phyloP scores from a whole-genome alignment of 805 yeast genomes.

The Schwanniomyces pseudopolymorphus region DNA sequence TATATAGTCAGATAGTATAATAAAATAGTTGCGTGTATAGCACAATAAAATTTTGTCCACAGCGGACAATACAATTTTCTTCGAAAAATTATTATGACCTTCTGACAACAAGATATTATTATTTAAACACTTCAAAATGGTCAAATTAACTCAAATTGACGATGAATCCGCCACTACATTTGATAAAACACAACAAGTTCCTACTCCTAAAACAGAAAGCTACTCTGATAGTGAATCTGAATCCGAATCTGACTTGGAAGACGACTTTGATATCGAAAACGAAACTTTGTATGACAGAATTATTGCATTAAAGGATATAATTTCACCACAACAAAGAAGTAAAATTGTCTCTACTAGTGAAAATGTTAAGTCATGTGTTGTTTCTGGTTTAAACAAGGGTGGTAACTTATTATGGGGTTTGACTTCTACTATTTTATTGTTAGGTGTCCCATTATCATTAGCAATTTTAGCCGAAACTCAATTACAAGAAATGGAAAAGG shows the following conservation, averaged over 20 bases:
- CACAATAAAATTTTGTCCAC: conserved; percentile 6
- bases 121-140: conserved; percentile 46
- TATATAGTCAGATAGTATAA: neutral
- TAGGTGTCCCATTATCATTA: conserved; percentile 91
- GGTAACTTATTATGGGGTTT: conserved; percentile 84
- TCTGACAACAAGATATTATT: neutral
- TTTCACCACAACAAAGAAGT: conserved; percentile 83
- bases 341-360: conserved; percentile 36
- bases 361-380: conserved; percentile 26
- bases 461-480: conserved; percentile 92
- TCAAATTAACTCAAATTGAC: conserved; percentile 70
- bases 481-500: conserved; percentile 90
- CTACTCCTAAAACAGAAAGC: conserved; percentile 23
- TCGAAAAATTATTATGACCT: neutral
- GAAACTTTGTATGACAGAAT: conserved; percentile 88
- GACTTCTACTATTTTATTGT: conserved; percentile 76
- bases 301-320: conserved; percentile 85
- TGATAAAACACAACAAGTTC: conserved; percentile 23
- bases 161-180: conserved; percentile 47
- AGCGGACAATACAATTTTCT: conserved; percentile 1
- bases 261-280: conserved; percentile 71
- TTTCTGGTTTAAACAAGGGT: conserved; percentile 52
- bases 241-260: conserved; percentile 56
- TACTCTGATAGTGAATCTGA: conserved; percentile 31
- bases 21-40: neutral